These are phyloP conservation scores for Jamesozyma jinghongensis DNA, from an alignment of 805 yeast species.

Conservation along the genomic window DNA sequence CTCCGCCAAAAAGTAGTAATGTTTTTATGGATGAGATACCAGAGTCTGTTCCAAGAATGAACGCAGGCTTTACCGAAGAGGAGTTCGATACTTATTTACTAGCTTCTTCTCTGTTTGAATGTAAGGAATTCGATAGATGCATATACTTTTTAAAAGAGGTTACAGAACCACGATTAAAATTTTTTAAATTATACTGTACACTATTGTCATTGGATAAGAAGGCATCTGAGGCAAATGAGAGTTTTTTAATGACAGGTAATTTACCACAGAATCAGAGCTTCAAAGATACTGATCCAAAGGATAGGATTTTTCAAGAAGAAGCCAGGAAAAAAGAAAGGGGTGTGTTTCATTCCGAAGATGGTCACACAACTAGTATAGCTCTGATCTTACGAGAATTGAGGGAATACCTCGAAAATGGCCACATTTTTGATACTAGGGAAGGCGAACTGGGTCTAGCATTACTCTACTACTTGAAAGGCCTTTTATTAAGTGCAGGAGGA, in stretches of 20 bases:
- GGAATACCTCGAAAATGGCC: conserved; percentile 4
- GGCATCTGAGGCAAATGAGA: conserved; percentile 62
- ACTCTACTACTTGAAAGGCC: conserved; percentile 64
- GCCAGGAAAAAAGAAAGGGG: conserved; percentile 2
- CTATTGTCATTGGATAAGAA: conserved; percentile 72
- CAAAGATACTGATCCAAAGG: conserved; percentile 4
- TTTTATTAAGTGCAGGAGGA: conserved; percentile 49
- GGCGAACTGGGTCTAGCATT: conserved; percentile 37
- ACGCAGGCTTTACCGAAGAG: conserved; percentile 13
- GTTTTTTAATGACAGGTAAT: conserved; percentile 40
- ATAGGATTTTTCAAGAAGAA: conserved; percentile 4
- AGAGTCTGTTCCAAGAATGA: conserved; percentile 1
- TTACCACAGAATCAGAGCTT: conserved; percentile 7
- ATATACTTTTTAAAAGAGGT: conserved; percentile 48
- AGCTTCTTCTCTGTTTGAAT: conserved; percentile 67
- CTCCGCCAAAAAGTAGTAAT: conserved; percentile 15
- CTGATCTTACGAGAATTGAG: conserved; percentile 37
- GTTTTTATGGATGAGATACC: conserved; percentile 3
- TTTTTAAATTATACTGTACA: conserved; percentile 59
- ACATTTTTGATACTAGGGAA: conserved; percentile 1
- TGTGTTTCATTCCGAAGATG: conserved; percentile 11
- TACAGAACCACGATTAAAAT: conserved; percentile 39
- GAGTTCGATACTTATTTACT: conserved; percentile 43
- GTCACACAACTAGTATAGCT: conserved; percentile 22
- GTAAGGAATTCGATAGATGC: conserved; percentile 79